phyloP scores from a whole-genome alignment of 2,329 filamentous ascomycete species.

The Dactylellina parvicollis region DNA sequence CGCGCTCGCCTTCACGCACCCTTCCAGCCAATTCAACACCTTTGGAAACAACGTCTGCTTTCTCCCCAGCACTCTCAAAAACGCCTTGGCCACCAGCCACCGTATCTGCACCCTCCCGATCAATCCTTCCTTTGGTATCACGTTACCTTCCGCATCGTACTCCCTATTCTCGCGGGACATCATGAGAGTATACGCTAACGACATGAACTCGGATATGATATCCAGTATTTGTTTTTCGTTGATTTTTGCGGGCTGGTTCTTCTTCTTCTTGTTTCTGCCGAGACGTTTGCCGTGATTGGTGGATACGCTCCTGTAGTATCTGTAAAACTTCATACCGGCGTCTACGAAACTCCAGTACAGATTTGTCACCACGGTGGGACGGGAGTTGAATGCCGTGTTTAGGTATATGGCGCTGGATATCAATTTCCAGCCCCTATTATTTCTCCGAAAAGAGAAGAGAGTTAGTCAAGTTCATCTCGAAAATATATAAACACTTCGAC shows the following conservation, averaged over 20 bases:
- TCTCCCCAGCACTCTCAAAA: slow-evolving; percentile 72
- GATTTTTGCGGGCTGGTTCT: not conserved
- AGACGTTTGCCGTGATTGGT: slow-evolving; percentile 68
- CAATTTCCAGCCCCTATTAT: slow-evolving; percentile 74
- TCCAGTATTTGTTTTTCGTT: slow-evolving; percentile 50
- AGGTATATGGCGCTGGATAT: slow-evolving; percentile 86
- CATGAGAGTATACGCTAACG: slow-evolving; percentile 19
- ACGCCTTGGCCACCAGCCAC: slow-evolving; percentile 77
- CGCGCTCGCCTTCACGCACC: slow-evolving; percentile 63
- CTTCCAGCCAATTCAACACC: slow-evolving; percentile 75
- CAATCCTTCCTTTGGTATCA: slow-evolving; percentile 36
- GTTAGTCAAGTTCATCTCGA: too few species aligned
- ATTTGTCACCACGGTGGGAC: slow-evolving; percentile 75
- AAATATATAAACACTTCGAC: not conserved
- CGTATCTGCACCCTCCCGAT: slow-evolving; percentile 47
- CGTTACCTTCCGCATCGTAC: slow-evolving; percentile 11
- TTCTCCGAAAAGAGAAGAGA: not conserved
- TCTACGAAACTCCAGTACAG: slow-evolving; percentile 79
- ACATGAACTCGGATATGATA: slow-evolving; percentile 59
- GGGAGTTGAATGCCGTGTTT: slow-evolving; percentile 80
- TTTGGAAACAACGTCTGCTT: slow-evolving; percentile 76
- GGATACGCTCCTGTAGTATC: slow-evolving; percentile 64
- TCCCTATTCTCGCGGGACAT: slow-evolving; percentile 41
- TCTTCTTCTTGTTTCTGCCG: slow-evolving; percentile 27
- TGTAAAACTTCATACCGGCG: slow-evolving; percentile 77